These are phyloP conservation scores for Acer negundo DNA, from an alignment of 345 rosid species.

Conservation along the genomic window DNA sequence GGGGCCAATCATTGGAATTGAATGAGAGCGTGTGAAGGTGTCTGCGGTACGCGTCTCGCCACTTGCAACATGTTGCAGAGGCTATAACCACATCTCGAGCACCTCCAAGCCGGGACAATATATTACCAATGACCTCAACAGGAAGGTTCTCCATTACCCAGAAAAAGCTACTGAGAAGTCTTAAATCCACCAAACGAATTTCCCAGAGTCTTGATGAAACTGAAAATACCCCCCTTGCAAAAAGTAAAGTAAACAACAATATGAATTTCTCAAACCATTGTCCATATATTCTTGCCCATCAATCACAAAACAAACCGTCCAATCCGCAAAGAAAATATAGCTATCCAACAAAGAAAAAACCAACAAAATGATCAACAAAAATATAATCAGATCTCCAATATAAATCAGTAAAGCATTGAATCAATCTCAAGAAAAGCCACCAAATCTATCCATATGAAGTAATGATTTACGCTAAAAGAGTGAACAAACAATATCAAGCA, in stretches of 20 bases:
- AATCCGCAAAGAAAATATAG: slow-evolving; percentile 15
- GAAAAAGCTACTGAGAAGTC: background rate
- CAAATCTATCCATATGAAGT: slow-evolving; percentile 3
- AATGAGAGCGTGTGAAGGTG: slow-evolving; percentile 81
- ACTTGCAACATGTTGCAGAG: slow-evolving; percentile 75
- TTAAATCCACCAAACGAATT: slow-evolving; percentile 11
- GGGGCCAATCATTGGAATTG: slow-evolving; percentile 63
- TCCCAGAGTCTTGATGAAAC: slow-evolving; percentile 8
- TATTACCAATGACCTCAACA: slow-evolving; percentile 86
- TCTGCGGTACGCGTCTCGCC: slow-evolving; percentile 74
- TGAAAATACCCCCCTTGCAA: slow-evolving; percentile 8
- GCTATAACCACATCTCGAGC: slow-evolving; percentile 87
- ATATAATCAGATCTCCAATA: slow-evolving; percentile 15
- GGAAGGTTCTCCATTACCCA: slow-evolving; percentile 75
- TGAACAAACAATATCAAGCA: background rate
- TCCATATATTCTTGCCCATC: background rate
- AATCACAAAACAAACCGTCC: slow-evolving; percentile 9
- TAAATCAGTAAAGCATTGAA: slow-evolving; percentile 1
- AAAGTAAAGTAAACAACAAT: slow-evolving; percentile 2
- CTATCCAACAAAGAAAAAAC: slow-evolving; percentile 18
- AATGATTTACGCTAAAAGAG: background rate
- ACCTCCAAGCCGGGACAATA: slow-evolving; percentile 73
- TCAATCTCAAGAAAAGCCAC: slow-evolving; percentile 14
- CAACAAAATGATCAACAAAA: background rate
- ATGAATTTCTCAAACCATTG: background rate